Percentiles rank a stretch among this genome's conserved stretches.
Conservation (phyloP, 257 asterid species). For the Echium plantagineum region DNA sequence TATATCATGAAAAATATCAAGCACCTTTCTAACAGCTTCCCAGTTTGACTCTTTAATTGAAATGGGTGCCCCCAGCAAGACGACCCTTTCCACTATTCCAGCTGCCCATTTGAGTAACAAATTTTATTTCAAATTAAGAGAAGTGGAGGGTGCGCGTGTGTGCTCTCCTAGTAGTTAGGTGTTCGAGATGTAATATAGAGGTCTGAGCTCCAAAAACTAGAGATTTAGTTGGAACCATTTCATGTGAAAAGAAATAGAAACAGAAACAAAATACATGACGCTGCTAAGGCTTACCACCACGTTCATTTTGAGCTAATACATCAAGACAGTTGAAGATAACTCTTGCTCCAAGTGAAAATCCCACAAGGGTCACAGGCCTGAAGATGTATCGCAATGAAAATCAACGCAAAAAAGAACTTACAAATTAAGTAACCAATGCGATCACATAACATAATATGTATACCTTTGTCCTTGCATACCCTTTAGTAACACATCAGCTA, state of each 20-base stretch:
- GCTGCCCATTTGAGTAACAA: conserved; percentile 25
- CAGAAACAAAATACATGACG: neutral
- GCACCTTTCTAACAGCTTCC: conserved; percentile 87
- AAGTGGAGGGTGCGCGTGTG: no score
- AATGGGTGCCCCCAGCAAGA: conserved; percentile 95
- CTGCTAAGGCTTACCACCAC: conserved; percentile 31
- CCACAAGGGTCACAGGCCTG: conserved; percentile 97
- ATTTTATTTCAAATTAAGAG: conserved; percentile 2
- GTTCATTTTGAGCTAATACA: conserved; percentile 53
- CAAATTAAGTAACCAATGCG: neutral
- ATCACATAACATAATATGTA: conserved; percentile 3
- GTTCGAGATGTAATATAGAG: neutral
- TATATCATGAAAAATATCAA: neutral
- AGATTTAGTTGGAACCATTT: neutral
- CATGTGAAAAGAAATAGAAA: neutral
- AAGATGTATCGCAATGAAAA: conserved; percentile 9
- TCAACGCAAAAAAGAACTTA: conserved; percentile 6
- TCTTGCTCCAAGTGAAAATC: conserved; percentile 96
- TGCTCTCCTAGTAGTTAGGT: no score
- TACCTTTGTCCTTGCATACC: conserved; percentile 91
- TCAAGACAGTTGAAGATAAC: conserved; percentile 90
- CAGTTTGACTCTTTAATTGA: conserved; percentile 74
- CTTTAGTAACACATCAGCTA: conserved; percentile 73
- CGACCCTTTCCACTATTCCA: conserved; percentile 83
- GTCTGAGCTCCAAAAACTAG: neutral